Percentiles rank a stretch among this genome's conserved stretches.
These are phyloP conservation scores for Bipolaris cookei DNA, from an alignment of 2,329 filamentous ascomycete species.

Conservation along the genomic window DNA sequence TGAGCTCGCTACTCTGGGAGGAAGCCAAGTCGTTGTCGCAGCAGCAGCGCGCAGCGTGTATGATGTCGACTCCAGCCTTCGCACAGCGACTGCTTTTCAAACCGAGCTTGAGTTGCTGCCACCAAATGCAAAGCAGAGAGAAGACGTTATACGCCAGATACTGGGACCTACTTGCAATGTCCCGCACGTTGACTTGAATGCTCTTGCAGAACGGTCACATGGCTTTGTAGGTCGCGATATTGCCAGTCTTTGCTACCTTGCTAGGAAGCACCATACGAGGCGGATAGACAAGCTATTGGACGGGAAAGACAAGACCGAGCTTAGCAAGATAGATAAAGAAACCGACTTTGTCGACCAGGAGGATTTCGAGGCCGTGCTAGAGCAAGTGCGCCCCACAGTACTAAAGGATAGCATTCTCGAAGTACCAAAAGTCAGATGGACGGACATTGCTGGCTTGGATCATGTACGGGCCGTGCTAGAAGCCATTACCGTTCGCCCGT, in stretches of 20 bases:
- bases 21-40: constrained; percentile 71
- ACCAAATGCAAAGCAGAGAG: constrained; percentile 72
- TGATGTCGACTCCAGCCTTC: constrained; percentile 73
- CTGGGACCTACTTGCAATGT: constrained; percentile 56
- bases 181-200: constrained; percentile 55
- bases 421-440: constrained; percentile 84
- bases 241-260: constrained; percentile 65
- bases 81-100: constrained; percentile 68
- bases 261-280: constrained; percentile 49
- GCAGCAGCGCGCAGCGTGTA: constrained; percentile 75
- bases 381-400: constrained; percentile 76
- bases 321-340: constrained; percentile 26
- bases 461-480: constrained; percentile 69
- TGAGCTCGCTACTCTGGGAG: constrained; percentile 59
- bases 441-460: constrained; percentile 85
- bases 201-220: constrained; percentile 77
- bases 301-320: constrained; percentile 31
- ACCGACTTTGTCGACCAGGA: constrained; percentile 41
- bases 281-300: constrained; percentile 22
- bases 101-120: constrained; percentile 76
- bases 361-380: constrained; percentile 71
- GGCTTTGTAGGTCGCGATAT: constrained; percentile 86
- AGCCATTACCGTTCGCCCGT: constrained; percentile 64
- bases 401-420: constrained; percentile 91
- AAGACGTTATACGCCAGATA: constrained; percentile 69